These are phyloP conservation scores for Davidsoniella neocaledoniae DNA, from an alignment of 2,329 filamentous ascomycete genomes.

Conservation along the genomic window DNA sequence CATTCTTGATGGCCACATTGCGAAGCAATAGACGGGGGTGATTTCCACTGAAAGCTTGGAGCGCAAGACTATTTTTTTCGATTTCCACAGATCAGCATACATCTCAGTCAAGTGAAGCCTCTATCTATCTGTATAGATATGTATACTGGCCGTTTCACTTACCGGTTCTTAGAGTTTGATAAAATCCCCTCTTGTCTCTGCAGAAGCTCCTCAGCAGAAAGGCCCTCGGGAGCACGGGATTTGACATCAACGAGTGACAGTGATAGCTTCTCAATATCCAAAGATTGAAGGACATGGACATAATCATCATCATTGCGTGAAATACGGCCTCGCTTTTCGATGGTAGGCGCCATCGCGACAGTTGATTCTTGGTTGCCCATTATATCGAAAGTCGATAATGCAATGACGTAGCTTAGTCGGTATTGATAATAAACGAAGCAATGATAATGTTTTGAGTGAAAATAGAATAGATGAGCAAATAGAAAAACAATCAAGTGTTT, in stretches of 20 bases:
- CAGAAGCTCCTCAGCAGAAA: conserved; percentile 34
- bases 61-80: conserved; percentile 42
- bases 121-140: too few species aligned
- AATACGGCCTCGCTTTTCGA: neutral
- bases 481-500: too few species aligned
- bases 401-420: too few species aligned
- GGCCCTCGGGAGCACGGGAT: conserved; percentile 22
- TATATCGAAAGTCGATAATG: too few species aligned
- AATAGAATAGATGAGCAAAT: neutral
- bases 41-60: conserved; percentile 53
- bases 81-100: too few species aligned
- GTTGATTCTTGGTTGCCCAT: conserved; percentile 7
- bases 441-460: neutral
- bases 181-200: conserved; percentile 47
- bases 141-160: conserved; percentile 7
- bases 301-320: neutral
- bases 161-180: conserved; percentile 50
- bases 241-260: conserved; percentile 10
- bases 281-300: neutral
- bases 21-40: conserved; percentile 50
- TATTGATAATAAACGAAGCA: too few species aligned
- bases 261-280: neutral
- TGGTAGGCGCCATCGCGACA: neutral
- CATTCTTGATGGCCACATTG: conserved; percentile 43
- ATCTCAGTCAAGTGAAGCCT: too few species aligned